Evolutionary conservation across 2,329 filamentous ascomycete species (phyloP), one percentile per base, ranked within the genome.

Genomic region (Talaromyces sp.): DNA sequence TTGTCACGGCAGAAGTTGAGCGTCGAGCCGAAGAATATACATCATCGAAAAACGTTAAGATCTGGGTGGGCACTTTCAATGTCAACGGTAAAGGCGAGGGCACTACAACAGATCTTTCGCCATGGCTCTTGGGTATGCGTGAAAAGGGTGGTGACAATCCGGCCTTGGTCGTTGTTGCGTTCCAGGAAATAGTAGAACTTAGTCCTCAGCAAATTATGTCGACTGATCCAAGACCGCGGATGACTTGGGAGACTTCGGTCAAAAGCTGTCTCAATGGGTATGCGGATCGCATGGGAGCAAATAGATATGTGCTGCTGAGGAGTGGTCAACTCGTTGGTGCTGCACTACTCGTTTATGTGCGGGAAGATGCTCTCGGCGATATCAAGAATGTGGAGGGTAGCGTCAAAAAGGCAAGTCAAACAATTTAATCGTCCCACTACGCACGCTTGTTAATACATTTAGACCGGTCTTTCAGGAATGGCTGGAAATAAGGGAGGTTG

Each of bases 161-260:
- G 5, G 90, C 93, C 63, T 90, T 99, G 40, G 87, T 96, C 58
- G 92, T 90, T 7, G 88, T 97, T 16, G 95, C 92, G 0, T 98
- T 99, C 70, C 95, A 99, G 73, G 95, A 99, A 76, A 98, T 99
- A 66, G 95, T 99, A n/a, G 91, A 96, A 72, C 81, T 99, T 54
- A 97, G 92, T 69, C 95, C 96, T 16, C 93, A 98, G 74, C 95
- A 99, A 72, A 98, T 99, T 71, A 97, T 99, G 92, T 96, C 96
- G 67, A 98, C 93, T 64, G 93, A 99, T 73, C 95, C 95, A 1
- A 86, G 88, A 2, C 85, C 91, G 60, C 91, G 93, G 67, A 88
- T 92, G 66, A 80, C 88, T 21, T 99, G 95, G 95, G 95, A 99
- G 73, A 79, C 83, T 60, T 88, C 90, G 3, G 92, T 98, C 25